Base-by-base conservation (phyloP, 2,329 filamentous ascomycete genomes). In the Fusarium veterinarium region DNA sequence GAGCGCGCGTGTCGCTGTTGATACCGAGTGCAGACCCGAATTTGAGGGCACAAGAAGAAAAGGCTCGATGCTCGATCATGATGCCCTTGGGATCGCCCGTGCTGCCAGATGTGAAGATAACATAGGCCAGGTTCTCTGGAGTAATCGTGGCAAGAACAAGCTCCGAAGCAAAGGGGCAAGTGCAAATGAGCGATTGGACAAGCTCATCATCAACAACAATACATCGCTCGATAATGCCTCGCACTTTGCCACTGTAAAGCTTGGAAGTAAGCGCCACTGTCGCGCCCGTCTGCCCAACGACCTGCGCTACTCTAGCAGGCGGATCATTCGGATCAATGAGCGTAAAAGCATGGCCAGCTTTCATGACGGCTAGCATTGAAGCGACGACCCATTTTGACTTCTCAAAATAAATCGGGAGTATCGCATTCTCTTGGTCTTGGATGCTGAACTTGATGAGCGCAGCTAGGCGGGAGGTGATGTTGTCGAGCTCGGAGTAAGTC, bases 71-170 rank as follows among this genome's bases (percentile, higher is more conserved):
- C 8, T 58, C 44, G 16, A 55, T 65, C 46, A 60, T 59, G 31
- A 53, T 49, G 3, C 76, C 76, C 16, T 77, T 77, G 0, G 75
- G 74, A 7, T 60, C 57, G 0, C 73, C 76, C 0, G 75, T 77
- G 20, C 67, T 75, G 3, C 75, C 75, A 1, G 75, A 77, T 0
- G 74, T 77, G 25, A 77, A 77, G 2, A 76, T 58, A 11, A 67
- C 51, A 13, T 67, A 67, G 9, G 66, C 66, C 20, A 67, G 8
- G 8, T 67, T 60, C 5, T 33, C 1, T 0, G 60, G 23, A 1
- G 6, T 11, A 3, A 37, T n/a, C 7, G 3, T 8, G 1, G 28
- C 25, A 2, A 61, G 30, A 7, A 3, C 13, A 3, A 16, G 10
- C 10, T 12, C 16, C 8, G 16, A 3, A 9, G 5, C 6, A 6